A percentile compares a stretch with the other conserved stretches of the same genome.
phyloP scores from a whole-genome alignment of 2,329 filamentous ascomycete species.

The Calonectria honghensis region DNA sequence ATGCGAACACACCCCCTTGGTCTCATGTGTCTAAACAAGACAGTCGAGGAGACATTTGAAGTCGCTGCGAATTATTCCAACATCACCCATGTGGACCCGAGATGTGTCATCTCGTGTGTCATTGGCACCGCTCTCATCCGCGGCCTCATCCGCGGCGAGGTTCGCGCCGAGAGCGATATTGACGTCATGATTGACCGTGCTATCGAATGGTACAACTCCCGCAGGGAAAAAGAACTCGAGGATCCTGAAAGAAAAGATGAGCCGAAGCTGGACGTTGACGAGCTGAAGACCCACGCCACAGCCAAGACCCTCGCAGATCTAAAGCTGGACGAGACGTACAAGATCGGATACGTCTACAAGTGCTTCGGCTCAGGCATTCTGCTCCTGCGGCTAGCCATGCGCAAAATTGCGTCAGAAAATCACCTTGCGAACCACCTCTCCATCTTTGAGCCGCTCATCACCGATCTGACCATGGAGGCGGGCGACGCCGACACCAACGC shows the following conservation, averaged over 20 bases:
- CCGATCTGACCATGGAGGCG: constrained; percentile 69
- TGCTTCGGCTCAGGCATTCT: constrained; percentile 69
- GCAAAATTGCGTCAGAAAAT: constrained; percentile 50
- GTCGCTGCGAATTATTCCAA: constrained; percentile 64
- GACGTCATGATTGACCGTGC: constrained; percentile 64
- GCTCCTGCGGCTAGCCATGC: constrained; percentile 66
- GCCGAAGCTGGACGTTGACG: constrained; percentile 61
- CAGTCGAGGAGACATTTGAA: constrained; percentile 65
- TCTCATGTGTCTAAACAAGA: constrained; percentile 65
- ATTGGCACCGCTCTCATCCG: constrained; percentile 68
- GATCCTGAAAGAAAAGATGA: constrained; percentile 55
- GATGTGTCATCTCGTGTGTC: constrained; percentile 70
- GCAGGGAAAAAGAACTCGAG: constrained; percentile 46
- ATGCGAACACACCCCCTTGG: constrained; percentile 73
- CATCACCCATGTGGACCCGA: constrained; percentile 70
- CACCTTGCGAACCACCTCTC: constrained; percentile 47
- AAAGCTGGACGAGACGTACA: constrained; percentile 64
- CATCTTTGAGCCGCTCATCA: constrained; percentile 69
- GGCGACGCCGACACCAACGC: constrained; percentile 74
- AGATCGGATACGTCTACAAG: constrained; percentile 74
- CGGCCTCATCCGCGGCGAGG: constrained; percentile 66
- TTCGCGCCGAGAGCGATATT: constrained; percentile 62
- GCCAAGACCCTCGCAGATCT: constrained; percentile 62
- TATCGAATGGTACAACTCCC: constrained; percentile 61
- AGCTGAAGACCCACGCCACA: constrained; percentile 64